Base-by-base conservation (phyloP, 2,329 filamentous ascomycete genomes). In the Sporothrix phasma region DNA sequence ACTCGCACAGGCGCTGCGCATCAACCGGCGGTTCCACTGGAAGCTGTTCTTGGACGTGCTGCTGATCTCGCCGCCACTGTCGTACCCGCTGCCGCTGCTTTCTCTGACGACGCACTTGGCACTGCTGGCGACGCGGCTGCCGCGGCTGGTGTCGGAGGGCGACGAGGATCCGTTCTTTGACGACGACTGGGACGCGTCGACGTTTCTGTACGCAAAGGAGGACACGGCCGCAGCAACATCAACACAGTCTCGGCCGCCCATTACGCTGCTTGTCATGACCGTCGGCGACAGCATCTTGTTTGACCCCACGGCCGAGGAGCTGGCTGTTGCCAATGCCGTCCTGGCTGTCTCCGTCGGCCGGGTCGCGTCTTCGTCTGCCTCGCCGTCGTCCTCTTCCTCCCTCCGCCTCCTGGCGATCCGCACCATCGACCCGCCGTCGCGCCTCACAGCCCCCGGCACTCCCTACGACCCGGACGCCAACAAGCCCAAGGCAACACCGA, bases 131-230 rank as follows among this genome's bases (percentile, higher is more conserved):
- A 93, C 94, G 6, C 87, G 89, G 68, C 81, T 97, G 2, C 94
- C 94, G 7, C 84, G 86, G 29, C 81, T 97, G 61, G 90, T 90
- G 73, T 97, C 92, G 1, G 89, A 96, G 74, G 84, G 85, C 65
- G 93, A 97, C 76, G 94, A 99, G 77, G 94, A 99, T 70, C 94
- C 94, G 13, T 87, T 97, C 73, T 99, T 99, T 76, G 89, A 97
- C 77, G 94, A 99, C 76, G 94, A 99, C 78, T 99, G 94, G 94
- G 90, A 89, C 68, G 89, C 88, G 17, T 87, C 92, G 0, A 81
- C 85, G 19, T 87, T 86, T 64, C 79, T 99, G 34, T 99, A 95
- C 77, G 83, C 86, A 1, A 81, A 81, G 65, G 71, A 29, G 6
- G 26, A 22, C 8, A 5, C 45, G 1, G 43, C 59, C 4, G 5